phyloP scores from a whole-genome alignment of 805 yeast genomes.

The Maudiozyma saulgeensis region DNA sequence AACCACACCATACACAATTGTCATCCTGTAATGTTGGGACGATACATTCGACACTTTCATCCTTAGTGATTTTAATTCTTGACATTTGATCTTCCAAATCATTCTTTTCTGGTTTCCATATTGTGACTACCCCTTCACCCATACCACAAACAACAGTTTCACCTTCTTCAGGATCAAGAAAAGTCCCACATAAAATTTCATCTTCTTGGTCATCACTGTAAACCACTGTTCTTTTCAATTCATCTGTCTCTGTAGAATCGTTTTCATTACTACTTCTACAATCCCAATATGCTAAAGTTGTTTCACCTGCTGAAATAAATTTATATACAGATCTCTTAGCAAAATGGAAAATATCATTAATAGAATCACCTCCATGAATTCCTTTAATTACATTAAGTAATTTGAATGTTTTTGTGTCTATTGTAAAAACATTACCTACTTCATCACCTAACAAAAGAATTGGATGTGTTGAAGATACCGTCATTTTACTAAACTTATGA shows the following conservation, averaged over 20 bases:
- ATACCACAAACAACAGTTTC: conserved; percentile 70
- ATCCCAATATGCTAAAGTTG: conserved; percentile 72
- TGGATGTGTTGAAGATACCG: conserved; percentile 29
- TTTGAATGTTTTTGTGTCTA: conserved; percentile 49
- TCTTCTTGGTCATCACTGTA: conserved; percentile 85
- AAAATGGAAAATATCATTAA: conserved; percentile 65
- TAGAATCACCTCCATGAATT: conserved; percentile 65
- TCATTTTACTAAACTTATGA: conserved; percentile 28
- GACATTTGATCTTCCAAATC: conserved; percentile 68
- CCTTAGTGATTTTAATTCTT: conserved; percentile 58
- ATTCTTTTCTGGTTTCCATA: conserved; percentile 72
- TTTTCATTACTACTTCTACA: conserved; percentile 41
- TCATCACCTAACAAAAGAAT: conserved; percentile 56
- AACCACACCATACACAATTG: conserved; percentile 65
- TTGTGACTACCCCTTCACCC: conserved; percentile 82
- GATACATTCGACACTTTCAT: conserved; percentile 65
- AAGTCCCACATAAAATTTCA: conserved; percentile 70
- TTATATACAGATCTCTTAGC: conserved; percentile 61
- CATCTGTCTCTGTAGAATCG: conserved; percentile 16
- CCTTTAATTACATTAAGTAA: conserved; percentile 39
- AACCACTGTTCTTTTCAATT: conserved; percentile 42
- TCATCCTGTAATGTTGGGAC: conserved; percentile 40
- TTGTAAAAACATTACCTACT: conserved; percentile 53
- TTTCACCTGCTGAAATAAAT: conserved; percentile 71
- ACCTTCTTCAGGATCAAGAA: conserved; percentile 54